Conservation (phyloP, 208 protist genomes). For the Sergeia podlipaevii region DNA sequence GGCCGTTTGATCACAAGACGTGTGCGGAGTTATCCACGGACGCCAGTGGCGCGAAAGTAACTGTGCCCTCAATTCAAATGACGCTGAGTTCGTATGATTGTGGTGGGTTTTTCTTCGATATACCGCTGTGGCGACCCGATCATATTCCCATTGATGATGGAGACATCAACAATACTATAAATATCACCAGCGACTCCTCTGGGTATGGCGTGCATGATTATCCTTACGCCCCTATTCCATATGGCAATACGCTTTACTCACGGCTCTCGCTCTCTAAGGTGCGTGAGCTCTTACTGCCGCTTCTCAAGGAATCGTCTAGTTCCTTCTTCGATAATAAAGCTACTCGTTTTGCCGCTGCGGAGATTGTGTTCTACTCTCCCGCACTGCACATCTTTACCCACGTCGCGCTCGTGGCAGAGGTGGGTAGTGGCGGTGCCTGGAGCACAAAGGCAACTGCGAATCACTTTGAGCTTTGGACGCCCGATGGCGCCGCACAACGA, state of each 20-base stretch:
- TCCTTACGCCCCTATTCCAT: too few species aligned
- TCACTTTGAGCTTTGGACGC: conserved; percentile 27
- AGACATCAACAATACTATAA: too few species aligned
- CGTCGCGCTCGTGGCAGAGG: conserved; percentile 41
- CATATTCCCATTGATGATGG: not conserved
- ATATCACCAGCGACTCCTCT: too few species aligned
- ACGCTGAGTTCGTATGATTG: conserved; percentile 49
- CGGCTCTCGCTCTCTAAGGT: conserved; percentile 12
- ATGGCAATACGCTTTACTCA: too few species aligned
- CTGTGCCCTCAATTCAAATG: too few species aligned
- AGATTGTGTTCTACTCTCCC: conserved; percentile 47
- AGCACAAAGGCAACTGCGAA: conserved; percentile 5
- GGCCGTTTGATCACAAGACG: too few species aligned
- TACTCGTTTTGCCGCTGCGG: conserved; percentile 37
- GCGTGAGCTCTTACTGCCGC: conserved; percentile 8
- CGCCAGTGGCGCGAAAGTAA: too few species aligned
- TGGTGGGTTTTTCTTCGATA: conserved; percentile 44
- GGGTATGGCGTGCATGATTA: too few species aligned
- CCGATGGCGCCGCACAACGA: conserved; percentile 10
- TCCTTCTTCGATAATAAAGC: conserved; percentile 43
- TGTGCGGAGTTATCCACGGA: too few species aligned
- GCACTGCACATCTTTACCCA: conserved; percentile 22
- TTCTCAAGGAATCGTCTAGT: conserved; percentile 11
- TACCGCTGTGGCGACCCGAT: conserved; percentile 21
- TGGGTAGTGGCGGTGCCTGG: conserved; percentile 29